These are phyloP conservation scores for Suillus lakei DNA, from an alignment of 768 basidiomycete genomes.

Conservation along the genomic window DNA sequence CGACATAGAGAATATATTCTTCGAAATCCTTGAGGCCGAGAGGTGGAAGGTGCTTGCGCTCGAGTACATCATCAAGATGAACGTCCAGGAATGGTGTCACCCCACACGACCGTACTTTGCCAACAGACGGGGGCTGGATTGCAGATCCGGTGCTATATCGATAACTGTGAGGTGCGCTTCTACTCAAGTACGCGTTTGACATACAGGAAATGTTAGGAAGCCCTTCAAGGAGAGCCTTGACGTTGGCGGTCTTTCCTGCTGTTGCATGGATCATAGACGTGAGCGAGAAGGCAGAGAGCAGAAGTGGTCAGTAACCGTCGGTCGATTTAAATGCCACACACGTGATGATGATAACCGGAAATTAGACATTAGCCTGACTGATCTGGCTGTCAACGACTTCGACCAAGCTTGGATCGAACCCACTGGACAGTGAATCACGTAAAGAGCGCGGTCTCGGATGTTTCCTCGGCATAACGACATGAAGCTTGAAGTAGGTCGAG, in stretches of 20 bases:
- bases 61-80: slow-evolving; percentile 74
- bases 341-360: not conserved
- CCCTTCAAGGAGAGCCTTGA: slow-evolving; percentile 38
- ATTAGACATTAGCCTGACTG: not conserved
- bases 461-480: not conserved
- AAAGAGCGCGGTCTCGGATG: not conserved
- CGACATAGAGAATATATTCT: slow-evolving; percentile 84
- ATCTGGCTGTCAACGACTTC: not conserved
- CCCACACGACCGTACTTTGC: slow-evolving; percentile 69
- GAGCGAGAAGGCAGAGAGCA: too few relatives aligned
- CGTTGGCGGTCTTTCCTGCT: slow-evolving; percentile 23
- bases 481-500: not conserved
- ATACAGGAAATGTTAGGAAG: slow-evolving; percentile 45
- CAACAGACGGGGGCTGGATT: slow-evolving; percentile 69
- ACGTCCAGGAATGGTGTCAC: slow-evolving; percentile 72
- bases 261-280: slow-evolving; percentile 7
- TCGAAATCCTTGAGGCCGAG: slow-evolving; percentile 78
- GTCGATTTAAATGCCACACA: not conserved
- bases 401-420: not conserved
- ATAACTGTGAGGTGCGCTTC: not conserved
- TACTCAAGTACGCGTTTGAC: slow-evolving; percentile 18
- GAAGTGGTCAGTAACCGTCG: not conserved
- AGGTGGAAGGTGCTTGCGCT: slow-evolving; percentile 79
- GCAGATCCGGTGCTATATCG: slow-evolving; percentile 52
- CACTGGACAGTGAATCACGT: not conserved